These are phyloP conservation scores for Puya raimondii DNA, from an alignment of 176 grass and related monocot species.

Conservation along the genomic window DNA sequence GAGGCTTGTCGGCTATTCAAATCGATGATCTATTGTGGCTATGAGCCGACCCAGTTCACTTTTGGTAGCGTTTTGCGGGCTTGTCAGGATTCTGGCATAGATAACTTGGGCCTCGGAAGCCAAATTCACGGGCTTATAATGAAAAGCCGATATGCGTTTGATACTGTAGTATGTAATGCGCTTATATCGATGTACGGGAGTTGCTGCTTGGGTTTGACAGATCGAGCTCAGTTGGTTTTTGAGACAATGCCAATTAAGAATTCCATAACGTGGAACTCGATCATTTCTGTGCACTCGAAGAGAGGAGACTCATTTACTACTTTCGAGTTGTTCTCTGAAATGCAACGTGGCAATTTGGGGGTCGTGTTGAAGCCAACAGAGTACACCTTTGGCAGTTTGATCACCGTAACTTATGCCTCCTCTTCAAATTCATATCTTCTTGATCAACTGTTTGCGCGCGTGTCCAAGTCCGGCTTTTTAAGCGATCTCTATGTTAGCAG, in stretches of 20 bases:
- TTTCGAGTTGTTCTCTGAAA: slow-evolving; percentile 33
- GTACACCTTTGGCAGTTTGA: slow-evolving; percentile 68
- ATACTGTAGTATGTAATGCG: slow-evolving; percentile 61
- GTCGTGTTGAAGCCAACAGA: slow-evolving; percentile 35
- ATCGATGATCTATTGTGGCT: slow-evolving; percentile 32
- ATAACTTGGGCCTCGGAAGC: slow-evolving; percentile 29
- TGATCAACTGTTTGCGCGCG: slow-evolving; percentile 40
- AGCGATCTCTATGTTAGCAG: slow-evolving; percentile 63
- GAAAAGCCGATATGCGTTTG: slow-evolving; percentile 26
- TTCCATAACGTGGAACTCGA: slow-evolving; percentile 63
- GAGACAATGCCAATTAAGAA: slow-evolving; percentile 25
- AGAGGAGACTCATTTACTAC: slow-evolving; percentile 41
- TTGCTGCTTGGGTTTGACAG: slow-evolving; percentile 25
- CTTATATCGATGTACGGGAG: slow-evolving; percentile 63
- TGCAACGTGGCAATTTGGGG: slow-evolving; percentile 30
- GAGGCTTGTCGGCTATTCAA: slow-evolving; percentile 40
- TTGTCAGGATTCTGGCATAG: slow-evolving; percentile 39
- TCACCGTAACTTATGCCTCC: slow-evolving; percentile 34
- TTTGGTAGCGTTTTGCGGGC: slow-evolving; percentile 51
- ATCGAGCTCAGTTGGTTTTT: slow-evolving; percentile 41
- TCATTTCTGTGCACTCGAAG: slow-evolving; percentile 68
- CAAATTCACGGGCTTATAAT: slow-evolving; percentile 61
- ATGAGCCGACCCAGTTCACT: slow-evolving; percentile 56
- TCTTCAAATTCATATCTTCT: slow-evolving; percentile 30
- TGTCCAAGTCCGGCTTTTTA: slow-evolving; percentile 46